Percentiles rank a stretch among this genome's conserved stretches.
Evolutionary conservation across 73 alveolate genomes (phyloP).

Genomic region (Paramecium bursaria): DNA sequence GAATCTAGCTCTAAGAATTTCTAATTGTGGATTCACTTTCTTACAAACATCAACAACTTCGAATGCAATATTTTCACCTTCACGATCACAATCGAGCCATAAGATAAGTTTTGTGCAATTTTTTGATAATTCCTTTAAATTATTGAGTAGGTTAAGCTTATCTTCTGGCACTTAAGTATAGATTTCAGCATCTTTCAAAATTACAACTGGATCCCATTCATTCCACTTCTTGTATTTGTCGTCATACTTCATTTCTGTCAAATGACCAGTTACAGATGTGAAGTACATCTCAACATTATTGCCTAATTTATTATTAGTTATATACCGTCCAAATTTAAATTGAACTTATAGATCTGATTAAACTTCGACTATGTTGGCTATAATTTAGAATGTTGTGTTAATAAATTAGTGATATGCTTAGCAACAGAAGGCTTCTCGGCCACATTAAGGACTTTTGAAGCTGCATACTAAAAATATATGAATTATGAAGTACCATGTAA

Average conservation of each 20-base stretch:
- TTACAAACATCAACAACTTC: slow-evolving; percentile 88
- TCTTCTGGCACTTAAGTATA: slow-evolving; percentile 48
- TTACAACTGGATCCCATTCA: slow-evolving; percentile 53
- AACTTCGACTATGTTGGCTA: slow-evolving; percentile 67
- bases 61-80: slow-evolving; percentile 99
- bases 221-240: slow-evolving; percentile 68
- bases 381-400: slow-evolving; percentile 55
- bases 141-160: slow-evolving; percentile 46
- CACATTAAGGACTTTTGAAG: slow-evolving; percentile 88
- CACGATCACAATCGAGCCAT: slow-evolving; percentile 99
- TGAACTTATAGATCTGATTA: slow-evolving; percentile 94
- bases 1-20: slow-evolving; percentile 86
- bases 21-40: slow-evolving; percentile 53
- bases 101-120: slow-evolving; percentile 80
- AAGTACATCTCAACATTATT: slow-evolving; percentile 76
- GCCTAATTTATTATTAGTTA: too few relatives aligned
- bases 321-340: slow-evolving; percentile 68
- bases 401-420: slow-evolving; percentile 82
- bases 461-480: too few relatives aligned
- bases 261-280: slow-evolving; percentile 88
- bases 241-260: slow-evolving; percentile 66
- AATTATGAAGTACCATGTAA: too few relatives aligned
- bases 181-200: slow-evolving; percentile 62
- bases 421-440: slow-evolving; percentile 99
- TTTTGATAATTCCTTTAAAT: slow-evolving; percentile 64